phyloP scores from a whole-genome alignment of 2,329 filamentous ascomycete species.

The Tolypocladium cylindrosporum region DNA sequence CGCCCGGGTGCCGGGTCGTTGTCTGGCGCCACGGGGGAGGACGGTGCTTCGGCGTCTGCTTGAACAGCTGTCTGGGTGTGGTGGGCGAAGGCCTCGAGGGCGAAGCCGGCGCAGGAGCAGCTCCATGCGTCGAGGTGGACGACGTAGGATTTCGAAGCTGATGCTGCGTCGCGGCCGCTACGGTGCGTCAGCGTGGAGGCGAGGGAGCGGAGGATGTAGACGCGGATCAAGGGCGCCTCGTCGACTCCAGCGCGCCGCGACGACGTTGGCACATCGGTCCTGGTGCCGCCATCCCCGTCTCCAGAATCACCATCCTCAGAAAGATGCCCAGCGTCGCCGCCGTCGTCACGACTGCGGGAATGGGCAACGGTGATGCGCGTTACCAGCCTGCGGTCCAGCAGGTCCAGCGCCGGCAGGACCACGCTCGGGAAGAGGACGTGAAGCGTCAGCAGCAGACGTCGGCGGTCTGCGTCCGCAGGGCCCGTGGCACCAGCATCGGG shows the following conservation, averaged over 20 bases:
- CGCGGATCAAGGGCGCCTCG: conserved; percentile 6
- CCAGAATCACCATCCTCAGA: no score
- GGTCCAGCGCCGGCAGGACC: conserved; percentile 74
- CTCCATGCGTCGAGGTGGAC: conserved; percentile 72
- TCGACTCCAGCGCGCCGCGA: background rate
- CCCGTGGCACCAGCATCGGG: background rate
- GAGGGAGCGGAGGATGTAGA: conserved; percentile 58
- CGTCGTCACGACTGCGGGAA: background rate
- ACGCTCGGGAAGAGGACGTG: conserved; percentile 78
- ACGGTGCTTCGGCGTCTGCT: background rate
- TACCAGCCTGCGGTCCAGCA: conserved; percentile 71
- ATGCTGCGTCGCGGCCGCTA: conserved; percentile 4
- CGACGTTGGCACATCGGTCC: background rate
- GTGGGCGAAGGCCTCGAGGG: conserved; percentile 54
- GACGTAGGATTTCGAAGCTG: conserved; percentile 41
- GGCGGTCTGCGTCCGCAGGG: conserved; percentile 7
- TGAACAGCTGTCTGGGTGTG: background rate
- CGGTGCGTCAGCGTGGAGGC: conserved; percentile 21
- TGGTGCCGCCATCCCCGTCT: no score
- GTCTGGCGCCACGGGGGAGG: background rate
- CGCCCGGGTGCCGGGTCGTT: no score
- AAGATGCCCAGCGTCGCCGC: background rate
- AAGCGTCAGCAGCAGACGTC: conserved; percentile 60
- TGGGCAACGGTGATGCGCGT: conserved; percentile 31
- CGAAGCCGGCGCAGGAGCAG: conserved; percentile 81